A percentile compares a stretch with the other conserved stretches of the same genome.
These are phyloP conservation scores for Blastocystis sp. DNA, from an alignment of 352 stramenopile genomes.

Conservation along the genomic window DNA sequence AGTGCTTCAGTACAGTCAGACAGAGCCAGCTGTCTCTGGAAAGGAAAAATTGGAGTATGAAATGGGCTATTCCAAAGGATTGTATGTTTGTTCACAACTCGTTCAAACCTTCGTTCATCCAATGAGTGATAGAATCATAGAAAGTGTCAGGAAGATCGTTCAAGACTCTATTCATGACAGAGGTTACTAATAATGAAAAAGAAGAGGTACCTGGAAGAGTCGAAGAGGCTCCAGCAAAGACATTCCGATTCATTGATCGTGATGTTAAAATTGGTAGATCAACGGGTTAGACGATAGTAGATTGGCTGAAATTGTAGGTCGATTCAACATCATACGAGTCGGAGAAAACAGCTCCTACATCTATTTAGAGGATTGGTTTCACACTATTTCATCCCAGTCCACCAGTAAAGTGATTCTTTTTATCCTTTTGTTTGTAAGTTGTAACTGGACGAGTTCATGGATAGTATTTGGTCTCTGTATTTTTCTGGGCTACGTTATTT, in stretches of 20 bases:
- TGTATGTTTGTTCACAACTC: background rate
- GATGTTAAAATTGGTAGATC: constrained; percentile 7
- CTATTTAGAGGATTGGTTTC: constrained; percentile 59
- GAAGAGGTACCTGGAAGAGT: no score
- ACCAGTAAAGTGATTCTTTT: constrained; percentile 41
- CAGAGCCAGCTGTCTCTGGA: background rate
- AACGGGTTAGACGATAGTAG: background rate
- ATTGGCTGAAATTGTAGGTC: constrained; percentile 15
- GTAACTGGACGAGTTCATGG: background rate
- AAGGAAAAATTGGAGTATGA: background rate
- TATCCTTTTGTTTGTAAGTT: constrained; percentile 43
- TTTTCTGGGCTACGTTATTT: constrained; percentile 51
- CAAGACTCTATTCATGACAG: no score
- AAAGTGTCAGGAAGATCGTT: no score
- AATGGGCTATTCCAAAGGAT: constrained; percentile 1
- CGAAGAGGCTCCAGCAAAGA: no score
- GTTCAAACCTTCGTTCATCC: background rate
- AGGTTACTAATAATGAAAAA: no score
- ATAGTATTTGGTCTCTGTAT: constrained; percentile 44
- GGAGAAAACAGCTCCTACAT: constrained; percentile 60
- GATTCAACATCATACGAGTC: constrained; percentile 47
- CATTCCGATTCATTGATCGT: constrained; percentile 44
- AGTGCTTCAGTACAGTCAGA: background rate
- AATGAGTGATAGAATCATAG: background rate
- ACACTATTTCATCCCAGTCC: constrained; percentile 33